phyloP scores from a whole-genome alignment of 2,329 filamentous ascomycete genomes.

The Botrytis deweyae region DNA sequence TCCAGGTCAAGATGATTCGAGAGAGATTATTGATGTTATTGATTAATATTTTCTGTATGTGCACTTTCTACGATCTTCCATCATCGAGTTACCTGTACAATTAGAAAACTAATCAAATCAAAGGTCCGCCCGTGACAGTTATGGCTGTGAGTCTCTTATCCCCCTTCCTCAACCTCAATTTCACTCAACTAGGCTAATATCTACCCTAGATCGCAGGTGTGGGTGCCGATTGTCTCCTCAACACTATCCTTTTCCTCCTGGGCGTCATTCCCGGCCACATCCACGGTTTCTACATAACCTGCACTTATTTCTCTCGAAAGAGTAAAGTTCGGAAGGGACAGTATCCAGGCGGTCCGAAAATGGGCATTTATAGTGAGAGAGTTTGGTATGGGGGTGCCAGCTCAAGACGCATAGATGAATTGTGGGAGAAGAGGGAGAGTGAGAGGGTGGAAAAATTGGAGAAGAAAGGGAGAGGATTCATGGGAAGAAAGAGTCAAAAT shows the following conservation, averaged over 20 bases:
- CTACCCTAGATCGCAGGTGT: slow-evolving; percentile 27
- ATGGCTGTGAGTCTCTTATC: slow-evolving; percentile 25
- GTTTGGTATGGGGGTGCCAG: slow-evolving; percentile 62
- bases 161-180: not conserved
- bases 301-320: slow-evolving; percentile 76
- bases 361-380: slow-evolving; percentile 69
- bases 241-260: slow-evolving; percentile 31
- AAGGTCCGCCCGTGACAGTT: slow-evolving; percentile 33
- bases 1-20: slow-evolving; percentile 20
- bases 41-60: slow-evolving; percentile 34
- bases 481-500: not conserved
- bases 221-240: slow-evolving; percentile 32
- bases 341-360: slow-evolving; percentile 53
- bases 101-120: not conserved
- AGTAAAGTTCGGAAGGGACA: slow-evolving; percentile 53
- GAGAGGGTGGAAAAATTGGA: slow-evolving; percentile 16
- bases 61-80: not conserved
- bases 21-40: slow-evolving; percentile 25
- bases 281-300: slow-evolving; percentile 50
- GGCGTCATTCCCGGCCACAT: slow-evolving; percentile 37
- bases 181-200: not conserved
- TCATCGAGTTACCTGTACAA: not conserved
- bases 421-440: slow-evolving; percentile 25
- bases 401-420: slow-evolving; percentile 27
- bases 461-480: slow-evolving; percentile 1